Evolutionary conservation across 2,329 filamentous ascomycete genomes (phyloP), one percentile per base, ranked within the genome.

Genomic region (Diaporthe ilicicola): DNA sequence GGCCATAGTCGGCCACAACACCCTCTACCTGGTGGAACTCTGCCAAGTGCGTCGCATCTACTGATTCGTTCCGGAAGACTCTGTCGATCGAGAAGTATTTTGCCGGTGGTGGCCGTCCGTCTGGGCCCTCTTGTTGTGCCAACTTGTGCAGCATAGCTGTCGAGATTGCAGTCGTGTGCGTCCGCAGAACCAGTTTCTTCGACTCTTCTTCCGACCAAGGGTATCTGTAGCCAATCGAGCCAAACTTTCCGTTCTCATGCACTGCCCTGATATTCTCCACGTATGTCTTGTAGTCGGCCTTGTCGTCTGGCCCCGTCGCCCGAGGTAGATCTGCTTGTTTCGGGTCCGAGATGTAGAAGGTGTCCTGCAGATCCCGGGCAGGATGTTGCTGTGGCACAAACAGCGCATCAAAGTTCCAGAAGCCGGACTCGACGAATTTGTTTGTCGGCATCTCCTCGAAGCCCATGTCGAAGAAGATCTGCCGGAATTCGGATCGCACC

Each of bases 11-110:
- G 32, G 96, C 96, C 83, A 99, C 98, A 64, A 99, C 95, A 82
- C 96, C 96, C 84, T 99, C 96, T 42, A 98, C 94, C 81, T 99
- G 96, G 84, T 99, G 96, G 88, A 99, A 99, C 82, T 99, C 96
- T 48, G 94, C 95, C 78, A 99, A 84, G 86, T 99, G 96, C 10
- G 96, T 99, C 17, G 95, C 95, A 79, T 99, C 96, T 71, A 99
- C 95, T 3, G 94, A 94, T 84, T 99, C 96, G 82, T 99, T 99
- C 75, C 94, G 66, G 91, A 99, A 99, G 73, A 99, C 96, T 68
- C 96, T 91, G 83, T 99, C 96, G 80, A 99, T 99, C 73, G 94
- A 97, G 87, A 99, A 99, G 86, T 97, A 98, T 73, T 95, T 91
- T n/a, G 94, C 94, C 44, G 90, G 88, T 19, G 87, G 88, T 56